Base-by-base conservation (phyloP, 164 flowering plant species). In the Pachysandra terminalis region DNA sequence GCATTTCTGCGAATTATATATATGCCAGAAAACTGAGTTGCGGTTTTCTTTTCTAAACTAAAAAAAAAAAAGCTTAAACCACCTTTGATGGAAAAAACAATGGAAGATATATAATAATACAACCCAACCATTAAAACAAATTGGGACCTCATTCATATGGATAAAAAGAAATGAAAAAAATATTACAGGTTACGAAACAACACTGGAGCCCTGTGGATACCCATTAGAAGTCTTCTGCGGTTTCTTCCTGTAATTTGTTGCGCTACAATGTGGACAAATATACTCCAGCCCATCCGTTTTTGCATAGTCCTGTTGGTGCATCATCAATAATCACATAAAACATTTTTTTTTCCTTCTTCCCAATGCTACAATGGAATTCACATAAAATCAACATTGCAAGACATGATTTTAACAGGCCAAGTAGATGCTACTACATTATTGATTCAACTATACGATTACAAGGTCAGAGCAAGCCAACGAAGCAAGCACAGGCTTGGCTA, bases 281-380 rank as follows among this genome's bases (percentile, higher is more conserved):
- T 96, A 96, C 79, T 96, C 99, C 72, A 96, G 78, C 23, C 99
- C 99, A 66, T 92, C 99, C 23, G 99, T 96, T 77, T 96, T 96
- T 8, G 99, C 99, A 72, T 96, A 96, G 69, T 96, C 99, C 99
- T 96, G 97, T 59, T 61, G 22, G n/a, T 16, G 55, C 60, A 41
- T 69, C 58, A 54, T 15, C 24, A 27, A 0, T 26, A 37, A 41
- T 14, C 40, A 26, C 5, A n/a, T 27, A 17, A 24, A 40, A 15
- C 19, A 53, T n/a, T n/a, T n/a, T n/a, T 17, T 15, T 0, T 5
- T 5, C 28, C 41, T 28, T 23, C 7, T 7, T 7, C 37, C 37
- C 37, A 32, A 3, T 3, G 37, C 7, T 32, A 32, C 3, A 3
- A 32, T 32, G 37, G 37, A 32, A 32, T 32, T 32, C 37, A 32